These are phyloP conservation scores for Mycosphaerella sp. DNA, from an alignment of 2,329 filamentous ascomycete species.

Conservation along the genomic window DNA sequence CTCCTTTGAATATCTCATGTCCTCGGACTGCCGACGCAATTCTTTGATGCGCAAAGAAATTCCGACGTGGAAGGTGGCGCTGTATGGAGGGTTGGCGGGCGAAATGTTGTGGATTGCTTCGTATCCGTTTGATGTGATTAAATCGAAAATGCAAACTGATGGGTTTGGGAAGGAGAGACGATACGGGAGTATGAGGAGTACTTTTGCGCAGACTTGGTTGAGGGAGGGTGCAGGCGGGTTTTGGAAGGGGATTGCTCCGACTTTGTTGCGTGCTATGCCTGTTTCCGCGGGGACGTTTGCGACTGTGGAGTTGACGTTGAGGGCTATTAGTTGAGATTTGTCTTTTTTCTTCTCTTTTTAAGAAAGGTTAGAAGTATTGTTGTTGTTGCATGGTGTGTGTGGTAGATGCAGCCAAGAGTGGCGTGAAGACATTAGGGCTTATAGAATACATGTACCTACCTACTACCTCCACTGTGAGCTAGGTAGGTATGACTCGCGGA, in stretches of 20 bases:
- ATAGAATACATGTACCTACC: too few species aligned
- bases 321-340: constrained; percentile 29
- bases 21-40: constrained; percentile 74
- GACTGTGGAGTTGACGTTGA: constrained; percentile 47
- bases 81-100: constrained; percentile 88
- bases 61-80: constrained; percentile 74
- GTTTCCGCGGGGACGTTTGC: constrained; percentile 97
- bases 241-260: constrained; percentile 91
- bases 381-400: too few species aligned
- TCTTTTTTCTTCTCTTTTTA: too few species aligned
- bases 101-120: constrained; percentile 89
- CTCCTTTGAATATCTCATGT: constrained; percentile 95
- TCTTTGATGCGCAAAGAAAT: constrained; percentile 67
- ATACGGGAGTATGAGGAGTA: constrained; percentile 85
- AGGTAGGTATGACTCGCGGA: too few species aligned
- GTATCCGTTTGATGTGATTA: constrained; percentile 95
- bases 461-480: too few species aligned
- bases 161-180: constrained; percentile 67
- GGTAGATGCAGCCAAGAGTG: too few species aligned
- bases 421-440: too few species aligned
- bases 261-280: constrained; percentile 88
- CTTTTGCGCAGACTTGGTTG: constrained; percentile 75
- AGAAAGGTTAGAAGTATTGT: not conserved
- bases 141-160: constrained; percentile 99
- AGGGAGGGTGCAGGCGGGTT: constrained; percentile 75